phyloP scores from a whole-genome alignment of 345 rosid genomes.

The Lumnitzera racemosa region DNA sequence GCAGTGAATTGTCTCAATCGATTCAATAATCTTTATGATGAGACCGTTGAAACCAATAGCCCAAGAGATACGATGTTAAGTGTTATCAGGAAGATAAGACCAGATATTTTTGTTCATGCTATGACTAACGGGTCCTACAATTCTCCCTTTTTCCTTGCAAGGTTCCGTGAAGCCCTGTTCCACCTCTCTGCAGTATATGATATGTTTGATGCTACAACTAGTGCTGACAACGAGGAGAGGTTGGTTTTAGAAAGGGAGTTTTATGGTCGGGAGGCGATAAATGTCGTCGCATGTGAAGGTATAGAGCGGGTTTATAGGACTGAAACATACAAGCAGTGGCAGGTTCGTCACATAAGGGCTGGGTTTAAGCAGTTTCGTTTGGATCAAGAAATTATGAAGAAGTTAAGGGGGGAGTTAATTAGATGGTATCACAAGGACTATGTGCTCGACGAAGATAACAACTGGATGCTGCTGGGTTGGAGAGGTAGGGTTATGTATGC shows the following conservation, averaged over 20 bases:
- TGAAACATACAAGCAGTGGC: conserved; percentile 83
- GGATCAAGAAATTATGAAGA: conserved; percentile 34
- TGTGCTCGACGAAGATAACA: conserved; percentile 46
- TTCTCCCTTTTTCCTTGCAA: conserved; percentile 65
- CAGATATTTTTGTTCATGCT: conserved; percentile 42
- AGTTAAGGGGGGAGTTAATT: conserved; percentile 24
- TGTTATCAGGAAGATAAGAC: conserved; percentile 55
- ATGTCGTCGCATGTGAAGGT: conserved; percentile 79
- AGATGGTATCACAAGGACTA: conserved; percentile 61
- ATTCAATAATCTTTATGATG: conserved; percentile 49
- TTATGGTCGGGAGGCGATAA: conserved; percentile 55
- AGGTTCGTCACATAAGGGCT: conserved; percentile 44
- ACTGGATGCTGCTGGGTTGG: conserved; percentile 90
- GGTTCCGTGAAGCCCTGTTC: conserved; percentile 74
- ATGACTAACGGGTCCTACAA: conserved; percentile 53
- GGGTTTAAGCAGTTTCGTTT: conserved; percentile 56
- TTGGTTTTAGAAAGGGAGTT: conserved; percentile 50
- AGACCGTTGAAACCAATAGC: conserved; percentile 45
- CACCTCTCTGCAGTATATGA: conserved; percentile 65
- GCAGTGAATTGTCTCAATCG: conserved; percentile 49
- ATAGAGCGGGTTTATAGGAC: conserved; percentile 69
- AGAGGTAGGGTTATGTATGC: conserved; percentile 67
- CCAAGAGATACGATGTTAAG: conserved; percentile 49
- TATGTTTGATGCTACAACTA: conserved; percentile 40
- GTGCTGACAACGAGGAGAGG: conserved; percentile 47